Evolutionary conservation across 139 green algal genomes (phyloP).

Genomic region (Deuterostichococcus epilithicus): DNA sequence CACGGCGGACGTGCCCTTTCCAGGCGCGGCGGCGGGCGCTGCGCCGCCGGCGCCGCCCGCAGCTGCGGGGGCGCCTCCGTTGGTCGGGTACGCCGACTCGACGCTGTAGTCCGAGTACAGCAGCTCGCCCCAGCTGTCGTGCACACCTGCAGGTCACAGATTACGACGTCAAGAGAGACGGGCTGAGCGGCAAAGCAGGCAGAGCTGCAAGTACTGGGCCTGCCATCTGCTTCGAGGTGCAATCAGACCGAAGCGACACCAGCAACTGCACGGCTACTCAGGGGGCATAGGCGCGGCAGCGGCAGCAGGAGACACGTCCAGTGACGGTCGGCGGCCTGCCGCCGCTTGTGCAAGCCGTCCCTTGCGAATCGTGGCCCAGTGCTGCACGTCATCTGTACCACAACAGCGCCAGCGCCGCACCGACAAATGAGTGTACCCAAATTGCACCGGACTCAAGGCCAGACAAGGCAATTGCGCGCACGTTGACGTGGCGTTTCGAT

Average conservation of each 20-base stretch:
- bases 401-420: neutral
- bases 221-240: neutral
- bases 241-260: too few species aligned
- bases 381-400: too few species aligned
- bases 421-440: neutral
- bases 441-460: neutral
- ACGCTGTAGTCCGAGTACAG: neutral
- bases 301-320: neutral
- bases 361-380: too few species aligned
- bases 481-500: neutral
- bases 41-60: neutral
- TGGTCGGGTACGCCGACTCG: conserved; percentile 12
- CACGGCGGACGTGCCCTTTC: too few species aligned
- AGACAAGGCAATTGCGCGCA: neutral
- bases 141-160: neutral
- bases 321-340: too few species aligned
- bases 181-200: neutral
- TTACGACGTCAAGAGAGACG: neutral
- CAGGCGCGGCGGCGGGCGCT: too few species aligned
- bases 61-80: neutral
- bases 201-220: neutral
- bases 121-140: neutral
- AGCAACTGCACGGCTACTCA: too few species aligned
- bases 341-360: too few species aligned
- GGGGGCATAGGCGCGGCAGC: too few species aligned